Evolutionary conservation across 768 basidiomycete species (phyloP).

Genomic region (Kwoniella europaea): DNA sequence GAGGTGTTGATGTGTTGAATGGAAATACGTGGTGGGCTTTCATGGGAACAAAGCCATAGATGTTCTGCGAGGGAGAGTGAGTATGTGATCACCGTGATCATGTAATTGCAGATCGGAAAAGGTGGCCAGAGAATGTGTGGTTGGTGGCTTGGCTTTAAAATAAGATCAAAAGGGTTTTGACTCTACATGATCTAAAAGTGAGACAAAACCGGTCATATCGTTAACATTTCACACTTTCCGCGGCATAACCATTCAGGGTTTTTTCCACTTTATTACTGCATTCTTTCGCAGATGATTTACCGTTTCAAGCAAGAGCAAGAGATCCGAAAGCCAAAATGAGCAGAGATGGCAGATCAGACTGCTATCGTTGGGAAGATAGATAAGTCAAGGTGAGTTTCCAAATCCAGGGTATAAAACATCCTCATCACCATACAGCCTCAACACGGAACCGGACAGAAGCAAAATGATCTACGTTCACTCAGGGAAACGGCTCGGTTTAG

Average conservation of each 20-base stretch:
- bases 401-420: not conserved
- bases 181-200: not conserved
- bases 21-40: no score
- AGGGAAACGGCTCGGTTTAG: not conserved
- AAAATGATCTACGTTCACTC: not conserved
- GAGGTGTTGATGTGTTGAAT: no score
- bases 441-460: not conserved
- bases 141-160: not conserved
- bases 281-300: not conserved
- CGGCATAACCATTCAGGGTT: not conserved
- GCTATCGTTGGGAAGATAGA: not conserved
- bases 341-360: conserved; percentile 5
- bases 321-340: not conserved
- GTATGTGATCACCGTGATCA: no score
- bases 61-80: no score
- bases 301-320: not conserved
- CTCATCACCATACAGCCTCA: not conserved
- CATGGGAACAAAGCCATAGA: no score
- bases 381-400: conserved; percentile 4
- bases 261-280: no score
- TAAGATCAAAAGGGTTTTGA: not conserved
- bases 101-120: no score
- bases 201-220: conserved; percentile 9
- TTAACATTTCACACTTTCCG: not conserved
- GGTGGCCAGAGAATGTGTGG: no score